phyloP scores from a whole-genome alignment of 495 filamentous ascomycete species.

The Penicillium diatomitis region DNA sequence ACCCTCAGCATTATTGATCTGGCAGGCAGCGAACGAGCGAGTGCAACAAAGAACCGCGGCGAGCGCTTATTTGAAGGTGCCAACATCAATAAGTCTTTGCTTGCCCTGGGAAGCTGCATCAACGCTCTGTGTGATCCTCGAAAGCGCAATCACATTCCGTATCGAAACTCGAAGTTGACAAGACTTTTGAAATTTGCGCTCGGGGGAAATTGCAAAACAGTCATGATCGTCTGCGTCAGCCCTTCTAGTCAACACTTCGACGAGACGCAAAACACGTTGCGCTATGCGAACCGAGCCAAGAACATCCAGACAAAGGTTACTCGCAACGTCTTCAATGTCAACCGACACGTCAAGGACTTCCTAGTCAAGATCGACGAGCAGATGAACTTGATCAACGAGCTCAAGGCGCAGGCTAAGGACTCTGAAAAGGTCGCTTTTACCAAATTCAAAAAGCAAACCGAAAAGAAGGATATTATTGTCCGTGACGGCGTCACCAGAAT shows the following conservation, averaged over 20 bases:
- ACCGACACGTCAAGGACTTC: slow-evolving; percentile 97
- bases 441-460: slow-evolving; percentile 81
- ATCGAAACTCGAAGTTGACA: slow-evolving; percentile 95
- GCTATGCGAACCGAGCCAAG: slow-evolving; percentile 96
- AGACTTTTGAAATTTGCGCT: slow-evolving; percentile 94
- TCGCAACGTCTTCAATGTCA: slow-evolving; percentile 97
- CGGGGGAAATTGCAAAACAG: slow-evolving; percentile 95
- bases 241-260: slow-evolving; percentile 96
- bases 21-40: slow-evolving; percentile 91
- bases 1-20: slow-evolving; percentile 97
- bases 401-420: slow-evolving; percentile 86
- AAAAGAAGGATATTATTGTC: slow-evolving; percentile 71
- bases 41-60: slow-evolving; percentile 92
- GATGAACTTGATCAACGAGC: slow-evolving; percentile 83
- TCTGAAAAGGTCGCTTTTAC: slow-evolving; percentile 76
- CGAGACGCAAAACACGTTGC: slow-evolving; percentile 95
- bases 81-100: slow-evolving; percentile 97
- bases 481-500: slow-evolving; percentile 76
- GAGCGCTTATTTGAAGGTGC: slow-evolving; percentile 88
- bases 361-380: slow-evolving; percentile 97
- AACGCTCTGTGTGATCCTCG: slow-evolving; percentile 94
- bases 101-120: slow-evolving; percentile 94
- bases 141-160: slow-evolving; percentile 91
- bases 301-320: slow-evolving; percentile 99
- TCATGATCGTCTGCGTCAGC: slow-evolving; percentile 99